Percentiles rank a stretch among this genome's conserved stretches.
phyloP scores from a whole-genome alignment of 306 rosid species.

The Sophora flavescens region DNA sequence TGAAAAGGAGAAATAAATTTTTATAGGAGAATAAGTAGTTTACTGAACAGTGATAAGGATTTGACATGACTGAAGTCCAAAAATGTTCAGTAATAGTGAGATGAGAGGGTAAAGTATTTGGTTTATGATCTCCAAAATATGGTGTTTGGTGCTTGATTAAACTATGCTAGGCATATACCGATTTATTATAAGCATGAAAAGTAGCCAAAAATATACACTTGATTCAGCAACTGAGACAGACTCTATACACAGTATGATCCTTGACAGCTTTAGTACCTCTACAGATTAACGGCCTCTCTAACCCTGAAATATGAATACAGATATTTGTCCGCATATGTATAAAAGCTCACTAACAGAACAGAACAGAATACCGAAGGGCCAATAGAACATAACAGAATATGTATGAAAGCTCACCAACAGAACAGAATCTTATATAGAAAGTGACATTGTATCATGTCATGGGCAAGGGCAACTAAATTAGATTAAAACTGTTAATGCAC shows the following conservation, averaged over 20 bases:
- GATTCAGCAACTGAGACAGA: conserved; percentile 12
- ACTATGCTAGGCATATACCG: not conserved
- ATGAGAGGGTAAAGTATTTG: conserved; percentile 24
- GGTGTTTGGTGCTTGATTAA: conserved; percentile 5
- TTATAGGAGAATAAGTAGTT: conserved; percentile 16
- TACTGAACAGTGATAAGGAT: conserved; percentile 22
- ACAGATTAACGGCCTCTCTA: conserved; percentile 16
- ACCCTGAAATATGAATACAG: conserved; percentile 20
- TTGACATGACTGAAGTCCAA: not conserved
- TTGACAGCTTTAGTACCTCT: not conserved
- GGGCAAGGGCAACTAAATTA: not conserved
- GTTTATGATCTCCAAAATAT: not conserved
- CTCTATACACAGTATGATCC: conserved; percentile 16
- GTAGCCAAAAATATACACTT: not conserved
- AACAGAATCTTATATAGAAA: conserved; percentile 3
- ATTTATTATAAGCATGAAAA: conserved; percentile 9
- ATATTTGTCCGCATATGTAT: not conserved
- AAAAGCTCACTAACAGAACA: not conserved
- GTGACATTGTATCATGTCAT: not conserved
- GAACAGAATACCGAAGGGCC: no score
- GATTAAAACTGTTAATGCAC: conserved; percentile 15
- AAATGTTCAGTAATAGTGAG: not conserved
- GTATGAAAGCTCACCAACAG: conserved; percentile 3
- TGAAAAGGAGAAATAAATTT: conserved; percentile 27
- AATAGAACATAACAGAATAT: not conserved